Evolutionary conservation across 1,139 yeast genomes (phyloP).

Genomic region (Magnusiomyces paraingens): DNA sequence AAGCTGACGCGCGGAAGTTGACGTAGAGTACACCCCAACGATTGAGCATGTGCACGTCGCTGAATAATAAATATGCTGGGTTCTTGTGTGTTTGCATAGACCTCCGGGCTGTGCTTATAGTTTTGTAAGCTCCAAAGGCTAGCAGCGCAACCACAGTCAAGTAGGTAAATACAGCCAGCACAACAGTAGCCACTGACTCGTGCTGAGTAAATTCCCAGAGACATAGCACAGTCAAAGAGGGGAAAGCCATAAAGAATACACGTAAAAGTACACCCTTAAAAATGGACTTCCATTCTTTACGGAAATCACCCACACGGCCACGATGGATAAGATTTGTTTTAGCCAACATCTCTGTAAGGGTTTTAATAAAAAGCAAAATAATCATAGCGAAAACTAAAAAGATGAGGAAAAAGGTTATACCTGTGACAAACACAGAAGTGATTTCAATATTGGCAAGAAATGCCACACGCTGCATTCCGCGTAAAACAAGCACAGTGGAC

Average conservation of each 20-base stretch:
- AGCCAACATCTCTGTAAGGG: constrained; percentile 62
- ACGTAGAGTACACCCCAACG: constrained; percentile 90
- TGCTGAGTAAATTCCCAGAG: constrained; percentile 82
- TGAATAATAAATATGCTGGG: constrained; percentile 86
- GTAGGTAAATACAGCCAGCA: constrained; percentile 67
- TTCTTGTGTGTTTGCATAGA: constrained; percentile 72
- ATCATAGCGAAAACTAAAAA: constrained; percentile 68
- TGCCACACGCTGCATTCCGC: constrained; percentile 92
- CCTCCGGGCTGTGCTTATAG: constrained; percentile 61
- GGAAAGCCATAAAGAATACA: constrained; percentile 71
- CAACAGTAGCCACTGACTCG: constrained; percentile 79
- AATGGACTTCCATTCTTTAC: constrained; percentile 72
- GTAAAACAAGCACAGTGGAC: constrained; percentile 65
- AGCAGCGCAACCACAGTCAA: constrained; percentile 52
- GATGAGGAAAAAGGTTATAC: constrained; percentile 74
- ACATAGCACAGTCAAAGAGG: constrained; percentile 75
- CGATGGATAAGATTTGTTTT: constrained; percentile 54
- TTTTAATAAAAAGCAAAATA: constrained; percentile 62
- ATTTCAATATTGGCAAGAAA: constrained; percentile 78
- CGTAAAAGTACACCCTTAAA: constrained; percentile 87
- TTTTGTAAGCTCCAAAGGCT: constrained; percentile 67
- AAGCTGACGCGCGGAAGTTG: constrained; percentile 81
- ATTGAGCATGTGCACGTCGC: constrained; percentile 74
- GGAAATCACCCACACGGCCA: constrained; percentile 62
- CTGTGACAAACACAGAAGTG: constrained; percentile 79